Percentiles rank a stretch among this genome's conserved stretches.
Conservation (phyloP, 352 stramenopile species). For the Globisporangium canariense region DNA sequence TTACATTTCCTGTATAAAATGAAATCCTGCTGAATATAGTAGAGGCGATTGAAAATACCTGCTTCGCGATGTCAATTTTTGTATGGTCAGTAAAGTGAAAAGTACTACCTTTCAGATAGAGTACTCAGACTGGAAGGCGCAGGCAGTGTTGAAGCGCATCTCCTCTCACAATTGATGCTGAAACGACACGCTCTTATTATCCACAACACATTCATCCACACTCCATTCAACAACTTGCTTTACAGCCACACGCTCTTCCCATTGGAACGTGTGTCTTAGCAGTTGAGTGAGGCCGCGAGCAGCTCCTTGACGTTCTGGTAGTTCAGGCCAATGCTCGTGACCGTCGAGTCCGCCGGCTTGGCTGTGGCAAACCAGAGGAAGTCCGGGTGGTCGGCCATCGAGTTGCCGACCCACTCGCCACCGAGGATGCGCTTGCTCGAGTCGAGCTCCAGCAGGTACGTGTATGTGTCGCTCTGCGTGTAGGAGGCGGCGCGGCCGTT, state of each 20-base stretch:
- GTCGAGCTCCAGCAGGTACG: slow-evolving; percentile 21
- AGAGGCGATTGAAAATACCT: no score
- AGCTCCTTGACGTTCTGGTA: slow-evolving; percentile 16
- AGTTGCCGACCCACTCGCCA: slow-evolving; percentile 20
- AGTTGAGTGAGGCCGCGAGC: background rate
- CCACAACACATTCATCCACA: no score
- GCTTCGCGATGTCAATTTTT: no score
- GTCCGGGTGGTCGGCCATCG: slow-evolving; percentile 14
- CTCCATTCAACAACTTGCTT: background rate
- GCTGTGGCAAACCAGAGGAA: slow-evolving; percentile 14
- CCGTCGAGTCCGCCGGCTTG: slow-evolving; percentile 10
- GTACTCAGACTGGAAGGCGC: no score
- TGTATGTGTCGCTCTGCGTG: slow-evolving; percentile 13
- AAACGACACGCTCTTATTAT: no score
- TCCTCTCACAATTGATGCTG: no score
- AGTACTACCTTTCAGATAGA: no score
- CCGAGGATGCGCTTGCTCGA: slow-evolving; percentile 14
- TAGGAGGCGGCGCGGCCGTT: slow-evolving; percentile 8
- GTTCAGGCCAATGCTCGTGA: slow-evolving; percentile 12
- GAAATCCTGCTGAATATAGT: no score
- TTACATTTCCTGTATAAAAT: no score
- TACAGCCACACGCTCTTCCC: background rate
- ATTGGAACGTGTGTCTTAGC: slow-evolving; percentile 15
- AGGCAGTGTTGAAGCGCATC: no score
- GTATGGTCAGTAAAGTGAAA: no score